These are phyloP conservation scores for Rhizopogon vesiculosus DNA, from an alignment of 768 basidiomycete species.

Conservation along the genomic window DNA sequence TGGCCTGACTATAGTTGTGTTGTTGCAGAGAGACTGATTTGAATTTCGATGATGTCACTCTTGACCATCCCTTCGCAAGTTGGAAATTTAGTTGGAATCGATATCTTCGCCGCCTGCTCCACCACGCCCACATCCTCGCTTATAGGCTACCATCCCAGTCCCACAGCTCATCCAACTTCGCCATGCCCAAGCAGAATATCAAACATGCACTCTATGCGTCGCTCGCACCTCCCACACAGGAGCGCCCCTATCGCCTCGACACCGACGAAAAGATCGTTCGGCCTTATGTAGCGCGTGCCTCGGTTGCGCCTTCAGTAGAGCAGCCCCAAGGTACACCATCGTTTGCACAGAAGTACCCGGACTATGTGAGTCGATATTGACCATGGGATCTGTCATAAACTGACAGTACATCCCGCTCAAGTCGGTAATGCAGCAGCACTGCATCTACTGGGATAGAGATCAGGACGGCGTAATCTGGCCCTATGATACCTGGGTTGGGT, in stretches of 20 bases:
- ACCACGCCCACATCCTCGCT: neutral
- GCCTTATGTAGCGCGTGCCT: conserved; percentile 25
- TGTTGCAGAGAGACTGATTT: too few relatives aligned
- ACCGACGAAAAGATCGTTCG: conserved; percentile 22
- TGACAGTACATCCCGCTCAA: conserved; percentile 4
- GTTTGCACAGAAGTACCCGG: conserved; percentile 13
- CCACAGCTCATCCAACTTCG: too few relatives aligned
- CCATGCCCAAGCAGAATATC: conserved; percentile 9
- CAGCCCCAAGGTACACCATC: conserved; percentile 14
- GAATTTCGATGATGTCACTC: too few relatives aligned
- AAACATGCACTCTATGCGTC: conserved; percentile 13
- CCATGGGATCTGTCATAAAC: neutral
- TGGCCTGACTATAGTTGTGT: neutral
- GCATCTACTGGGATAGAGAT: conserved; percentile 36
- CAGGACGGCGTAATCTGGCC: conserved; percentile 42
- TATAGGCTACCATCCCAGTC: too few relatives aligned
- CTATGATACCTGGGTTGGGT: conserved; percentile 35
- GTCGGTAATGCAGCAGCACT: conserved; percentile 39
- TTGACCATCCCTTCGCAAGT: too few relatives aligned
- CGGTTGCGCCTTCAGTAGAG: conserved; percentile 21
- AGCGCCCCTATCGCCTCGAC: conserved; percentile 17
- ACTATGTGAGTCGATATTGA: conserved; percentile 13
- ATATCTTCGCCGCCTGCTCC: neutral
- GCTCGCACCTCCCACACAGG: conserved; percentile 16
- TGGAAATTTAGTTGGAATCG: too few relatives aligned